A percentile compares a stretch with the other conserved stretches of the same genome.
phyloP scores from a whole-genome alignment of 2,329 filamentous ascomycete species.

The Elsinoe perseae region DNA sequence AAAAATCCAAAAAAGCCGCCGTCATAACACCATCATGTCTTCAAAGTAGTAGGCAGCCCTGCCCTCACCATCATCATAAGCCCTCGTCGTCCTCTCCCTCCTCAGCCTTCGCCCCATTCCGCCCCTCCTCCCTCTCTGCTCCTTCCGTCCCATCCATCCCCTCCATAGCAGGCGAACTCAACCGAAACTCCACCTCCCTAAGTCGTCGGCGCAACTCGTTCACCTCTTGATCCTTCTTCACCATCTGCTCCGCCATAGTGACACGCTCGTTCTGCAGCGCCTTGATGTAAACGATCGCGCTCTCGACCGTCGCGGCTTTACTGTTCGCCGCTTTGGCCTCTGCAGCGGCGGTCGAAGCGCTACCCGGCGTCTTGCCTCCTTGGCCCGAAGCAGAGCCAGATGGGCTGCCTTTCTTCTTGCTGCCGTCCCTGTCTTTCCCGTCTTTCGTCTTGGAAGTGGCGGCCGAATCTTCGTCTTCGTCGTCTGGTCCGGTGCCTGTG shows the following conservation, averaged over 20 bases:
- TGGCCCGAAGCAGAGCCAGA: background rate
- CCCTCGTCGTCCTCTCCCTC: background rate
- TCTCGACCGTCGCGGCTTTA: conserved; percentile 96
- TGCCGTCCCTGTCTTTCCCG: background rate
- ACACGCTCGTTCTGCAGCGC: conserved; percentile 55
- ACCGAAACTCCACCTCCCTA: conserved; percentile 6
- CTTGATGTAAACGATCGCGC: conserved; percentile 92
- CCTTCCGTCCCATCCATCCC: background rate
- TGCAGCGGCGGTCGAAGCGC: conserved; percentile 21
- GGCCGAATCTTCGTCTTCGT: conserved; percentile 24
- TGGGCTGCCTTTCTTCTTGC: too few relatives aligned
- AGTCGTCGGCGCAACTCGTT: conserved; percentile 17
- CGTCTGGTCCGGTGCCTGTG: too few relatives aligned
- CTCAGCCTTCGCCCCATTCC: background rate
- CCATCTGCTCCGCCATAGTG: conserved; percentile 22
- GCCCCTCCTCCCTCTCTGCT: background rate
- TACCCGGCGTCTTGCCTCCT: conserved; percentile 22
- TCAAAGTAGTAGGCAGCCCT: background rate
- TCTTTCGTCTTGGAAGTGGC: background rate
- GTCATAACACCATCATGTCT: background rate
- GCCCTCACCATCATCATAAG: background rate
- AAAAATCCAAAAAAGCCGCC: background rate
- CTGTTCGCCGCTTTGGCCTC: conserved; percentile 57
- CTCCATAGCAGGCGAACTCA: background rate
- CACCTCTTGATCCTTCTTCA: conserved; percentile 27